A percentile compares a stretch with the other conserved stretches of the same genome.
Evolutionary conservation across 805 yeast genomes (phyloP).

Genomic region (Scheffersomyces spartinae): DNA sequence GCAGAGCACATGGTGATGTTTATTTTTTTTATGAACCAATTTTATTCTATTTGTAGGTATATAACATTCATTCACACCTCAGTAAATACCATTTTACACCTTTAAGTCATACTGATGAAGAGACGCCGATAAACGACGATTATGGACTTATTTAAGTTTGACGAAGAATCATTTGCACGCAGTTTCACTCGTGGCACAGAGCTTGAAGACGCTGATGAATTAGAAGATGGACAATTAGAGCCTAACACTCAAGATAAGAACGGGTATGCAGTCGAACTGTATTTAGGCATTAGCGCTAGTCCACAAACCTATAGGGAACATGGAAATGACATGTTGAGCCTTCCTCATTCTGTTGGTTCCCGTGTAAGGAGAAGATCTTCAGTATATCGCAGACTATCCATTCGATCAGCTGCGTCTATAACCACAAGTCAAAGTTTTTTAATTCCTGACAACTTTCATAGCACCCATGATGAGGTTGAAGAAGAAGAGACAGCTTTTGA

Average conservation of each 20-base stretch:
- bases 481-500: neutral
- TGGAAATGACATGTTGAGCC: too few relatives aligned
- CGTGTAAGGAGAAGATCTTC: conserved; percentile 7
- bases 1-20: too few relatives aligned
- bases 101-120: too few relatives aligned
- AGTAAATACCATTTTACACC: too few relatives aligned
- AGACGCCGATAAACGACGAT: too few relatives aligned
- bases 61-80: too few relatives aligned
- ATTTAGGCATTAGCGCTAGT: neutral
- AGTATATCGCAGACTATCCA: conserved; percentile 8
- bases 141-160: conserved; percentile 6
- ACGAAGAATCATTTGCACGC: conserved; percentile 6
- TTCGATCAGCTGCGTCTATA: conserved; percentile 2
- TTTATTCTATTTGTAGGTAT: too few relatives aligned
- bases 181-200: conserved; percentile 2
- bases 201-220: conserved; percentile 1
- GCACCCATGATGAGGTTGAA: neutral
- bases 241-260: conserved; percentile 1
- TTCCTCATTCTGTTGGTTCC: conserved; percentile 1
- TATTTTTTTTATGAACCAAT: too few relatives aligned
- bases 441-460: neutral
- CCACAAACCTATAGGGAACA: neutral
- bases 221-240: conserved; percentile 1
- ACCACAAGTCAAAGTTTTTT: conserved; percentile 3
- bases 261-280: conserved; percentile 1